phyloP scores from a whole-genome alignment of 2,329 filamentous ascomycete species.

The Monosporascus sp. region DNA sequence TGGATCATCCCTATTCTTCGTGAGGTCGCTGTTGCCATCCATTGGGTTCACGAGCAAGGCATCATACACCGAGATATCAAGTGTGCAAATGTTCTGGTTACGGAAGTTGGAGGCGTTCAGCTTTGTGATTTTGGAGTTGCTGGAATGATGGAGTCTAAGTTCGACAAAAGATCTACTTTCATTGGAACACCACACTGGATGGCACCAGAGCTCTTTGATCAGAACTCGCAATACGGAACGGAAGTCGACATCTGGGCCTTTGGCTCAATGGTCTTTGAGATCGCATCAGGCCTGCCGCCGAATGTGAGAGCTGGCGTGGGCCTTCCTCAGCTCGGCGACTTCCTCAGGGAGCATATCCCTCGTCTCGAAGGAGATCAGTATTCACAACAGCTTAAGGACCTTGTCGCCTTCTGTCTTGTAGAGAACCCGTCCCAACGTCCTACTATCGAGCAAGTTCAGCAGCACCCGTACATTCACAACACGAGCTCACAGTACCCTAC shows the following conservation, averaged over 20 bases:
- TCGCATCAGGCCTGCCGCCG: conserved; percentile 71
- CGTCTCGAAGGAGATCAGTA: conserved; percentile 67
- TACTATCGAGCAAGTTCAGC: conserved; percentile 62
- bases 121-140: conserved; percentile 83
- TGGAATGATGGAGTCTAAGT: conserved; percentile 67
- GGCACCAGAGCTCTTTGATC: conserved; percentile 71
- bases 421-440: conserved; percentile 64
- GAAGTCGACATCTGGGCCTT: conserved; percentile 83
- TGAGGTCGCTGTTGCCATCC: conserved; percentile 60
- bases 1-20: conserved; percentile 64
- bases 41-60: conserved; percentile 62
- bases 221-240: conserved; percentile 59
- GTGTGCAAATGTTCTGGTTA: conserved; percentile 74
- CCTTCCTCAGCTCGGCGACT: conserved; percentile 46
- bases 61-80: conserved; percentile 70
- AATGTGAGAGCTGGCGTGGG: conserved; percentile 54
- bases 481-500: conserved; percentile 60
- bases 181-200: conserved; percentile 84
- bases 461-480: conserved; percentile 62
- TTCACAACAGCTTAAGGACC: conserved; percentile 60
- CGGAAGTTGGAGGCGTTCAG: conserved; percentile 70
- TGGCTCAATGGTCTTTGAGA: conserved; percentile 74
- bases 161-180: conserved; percentile 73
- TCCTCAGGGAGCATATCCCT: conserved; percentile 57
- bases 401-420: conserved; percentile 69